Evolutionary conservation across 257 asterid species (phyloP), one percentile per base, ranked within the genome.

Genomic region (Rauvolfia tetraphylla): DNA sequence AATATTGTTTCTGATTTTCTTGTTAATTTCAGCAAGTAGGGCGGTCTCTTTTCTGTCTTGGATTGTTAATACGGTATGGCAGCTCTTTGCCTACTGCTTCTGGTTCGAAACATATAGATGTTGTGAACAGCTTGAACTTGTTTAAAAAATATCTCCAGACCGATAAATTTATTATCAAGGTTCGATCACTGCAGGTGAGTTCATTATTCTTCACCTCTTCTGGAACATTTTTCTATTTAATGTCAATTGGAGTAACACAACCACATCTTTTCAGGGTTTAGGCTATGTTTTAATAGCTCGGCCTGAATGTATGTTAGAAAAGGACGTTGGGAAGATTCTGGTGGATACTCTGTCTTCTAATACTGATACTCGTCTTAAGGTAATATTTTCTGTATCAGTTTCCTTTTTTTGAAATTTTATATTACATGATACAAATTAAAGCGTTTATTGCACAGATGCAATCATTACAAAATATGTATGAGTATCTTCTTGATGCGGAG

Each of bases 401-500:
- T 61, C 10, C 63, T 22, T 71, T 18, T 71, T 86, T 76, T 57
- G 10, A 14, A n/a, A 14, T 1, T 14, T 15, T 67, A 53, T 75
- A 59, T 68, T 67, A 57, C 74, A 76, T 33, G 59, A 74, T 79
- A 69, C 68, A 48, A 59, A 63, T 81, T 82, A 54, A 80, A 69
- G 63, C 53, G 62, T 79, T 84, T 82, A 74, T 81, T 81, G 80
- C 76, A 59, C 92, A 95, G 98, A 86, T 91, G 89, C 99, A 95
- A 89, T 90, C 99, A 71, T 81, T 95, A 82, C 98, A 90, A 85
- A 95, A 95, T 84, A 87, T 95, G 86, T 86, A 87, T 61, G 99
- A 93, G 82, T 95, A 95, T 86, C 99, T 95, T 85, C 88, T 93
- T 82, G 97, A 95, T 73, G 97, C 99, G 53, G 99, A 95, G 87